phyloP scores from a whole-genome alignment of 179 eudicot genomes.

The Corrigiola litoralis region DNA sequence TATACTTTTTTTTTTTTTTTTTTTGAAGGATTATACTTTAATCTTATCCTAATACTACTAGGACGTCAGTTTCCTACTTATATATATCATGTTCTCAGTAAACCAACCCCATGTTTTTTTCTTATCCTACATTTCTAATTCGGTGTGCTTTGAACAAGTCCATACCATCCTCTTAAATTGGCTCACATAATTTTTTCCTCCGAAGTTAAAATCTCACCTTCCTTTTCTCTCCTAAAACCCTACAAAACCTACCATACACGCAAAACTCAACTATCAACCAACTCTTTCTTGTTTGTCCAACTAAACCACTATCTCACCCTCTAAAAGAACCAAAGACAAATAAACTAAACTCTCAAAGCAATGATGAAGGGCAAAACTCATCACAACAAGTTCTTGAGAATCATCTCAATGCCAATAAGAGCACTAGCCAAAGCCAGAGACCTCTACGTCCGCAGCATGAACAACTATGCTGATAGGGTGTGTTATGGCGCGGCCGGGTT shows the following conservation, averaged over 20 bases:
- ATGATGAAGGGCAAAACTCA: constrained; percentile 37
- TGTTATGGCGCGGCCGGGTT: constrained; percentile 20
- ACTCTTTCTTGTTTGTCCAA: background rate
- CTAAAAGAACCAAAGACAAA: background rate
- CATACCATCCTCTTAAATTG: background rate
- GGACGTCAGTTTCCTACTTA: background rate
- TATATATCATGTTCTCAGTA: background rate
- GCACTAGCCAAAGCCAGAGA: constrained; percentile 58
- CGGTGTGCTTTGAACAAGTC: constrained; percentile 32
- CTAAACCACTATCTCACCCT: background rate
- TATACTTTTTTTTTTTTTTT: background rate
- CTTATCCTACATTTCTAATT: constrained; percentile 6
- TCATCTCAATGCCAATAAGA: constrained; percentile 46
- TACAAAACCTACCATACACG: background rate
- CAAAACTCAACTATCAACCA: background rate
- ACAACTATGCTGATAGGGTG: constrained; percentile 25
- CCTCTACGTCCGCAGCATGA: constrained; percentile 59
- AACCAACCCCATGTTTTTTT: background rate
- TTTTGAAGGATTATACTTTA: background rate
- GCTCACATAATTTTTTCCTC: constrained; percentile 6
- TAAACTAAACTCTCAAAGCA: background rate
- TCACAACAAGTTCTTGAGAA: constrained; percentile 31
- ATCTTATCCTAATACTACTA: background rate
- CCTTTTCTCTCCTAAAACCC: background rate
- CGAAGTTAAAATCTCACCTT: background rate